Base-by-base conservation (phyloP, 306 rosid genomes). In the Inga leiocalycina region DNA sequence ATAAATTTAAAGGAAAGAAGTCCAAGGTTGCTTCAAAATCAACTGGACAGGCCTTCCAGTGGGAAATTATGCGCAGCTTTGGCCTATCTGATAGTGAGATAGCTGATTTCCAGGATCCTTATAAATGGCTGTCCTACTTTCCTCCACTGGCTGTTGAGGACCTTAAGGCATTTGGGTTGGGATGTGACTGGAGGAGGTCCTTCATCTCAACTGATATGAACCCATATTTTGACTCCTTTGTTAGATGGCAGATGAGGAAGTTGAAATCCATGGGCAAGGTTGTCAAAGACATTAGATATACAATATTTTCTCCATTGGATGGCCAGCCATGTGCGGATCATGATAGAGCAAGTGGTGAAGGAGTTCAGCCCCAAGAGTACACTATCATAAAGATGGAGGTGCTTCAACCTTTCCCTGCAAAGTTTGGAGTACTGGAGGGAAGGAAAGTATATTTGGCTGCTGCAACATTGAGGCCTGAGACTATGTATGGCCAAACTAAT, bases 261-360 rank as follows among this genome's bases (percentile, higher is more conserved):
- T 76, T 95, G 87, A 95, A 91, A 84, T 86, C 93, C 2, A 49
- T 88, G 88, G 98, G 98, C 20, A 95, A 95, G 83, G 87, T 95
- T 86, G 98, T 95, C 77, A 93, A 95, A 86, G 98, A 95, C 75
- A 92, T 95, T 14, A 94, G 98, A 81, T 95, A 95, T 59, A 81
- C 98, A 0, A 87, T 93, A n/a, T 95, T 82, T 85, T 93, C 98
- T 8, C 97, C 97, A 3, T 78, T 93, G 83, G 99, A 95, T 89
- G 98, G 97, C 74, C 99, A 95, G 57, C 99, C 99, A 0, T 95
- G 99, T 85, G 99, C 99, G 0, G 99, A 95, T 89, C 99, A 95
- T 79, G 99, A 95, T 61, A 89, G 99, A 77, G 98, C 99, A 19
- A 39, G 79, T n/a, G 99, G 99, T 19, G 99, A 95, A 85, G 99